A percentile compares a stretch with the other conserved stretches of the same genome.
Evolutionary conservation across 1,284 basidiomycete genomes (phyloP).

Genomic region (Cryptococcus deneoformans): DNA sequence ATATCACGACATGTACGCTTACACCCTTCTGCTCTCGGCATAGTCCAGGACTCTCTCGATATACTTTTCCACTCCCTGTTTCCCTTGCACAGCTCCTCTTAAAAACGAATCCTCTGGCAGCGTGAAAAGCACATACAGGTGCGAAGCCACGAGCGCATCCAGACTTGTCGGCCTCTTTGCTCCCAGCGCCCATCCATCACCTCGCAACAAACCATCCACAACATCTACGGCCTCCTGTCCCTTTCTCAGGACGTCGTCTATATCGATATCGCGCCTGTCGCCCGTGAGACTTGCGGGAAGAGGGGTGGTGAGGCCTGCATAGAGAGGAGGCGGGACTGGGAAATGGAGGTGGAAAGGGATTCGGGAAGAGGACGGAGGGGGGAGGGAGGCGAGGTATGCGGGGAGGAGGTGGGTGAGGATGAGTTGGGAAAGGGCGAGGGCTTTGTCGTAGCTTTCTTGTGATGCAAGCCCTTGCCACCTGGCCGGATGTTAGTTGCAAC

Average conservation of each 20-base stretch:
- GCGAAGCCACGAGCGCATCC: slow-evolving; percentile 45
- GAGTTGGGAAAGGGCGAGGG: slow-evolving; percentile 36
- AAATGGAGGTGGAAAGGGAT: slow-evolving; percentile 18
- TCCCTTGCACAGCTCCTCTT: slow-evolving; percentile 16
- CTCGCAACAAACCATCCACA: slow-evolving; percentile 14
- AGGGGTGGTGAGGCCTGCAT: slow-evolving; percentile 39
- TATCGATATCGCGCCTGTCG: slow-evolving; percentile 26
- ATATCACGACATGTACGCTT: no score
- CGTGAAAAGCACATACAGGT: slow-evolving; percentile 33
- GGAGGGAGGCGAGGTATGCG: slow-evolving; percentile 25
- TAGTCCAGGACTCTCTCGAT: slow-evolving; percentile 22
- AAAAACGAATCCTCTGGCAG: slow-evolving; percentile 18
- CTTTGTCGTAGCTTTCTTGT: slow-evolving; percentile 38
- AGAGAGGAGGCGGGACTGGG: slow-evolving; percentile 32
- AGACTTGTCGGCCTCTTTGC: slow-evolving; percentile 43
- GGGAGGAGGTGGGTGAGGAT: slow-evolving; percentile 30
- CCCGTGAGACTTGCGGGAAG: slow-evolving; percentile 42
- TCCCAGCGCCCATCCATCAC: slow-evolving; percentile 28
- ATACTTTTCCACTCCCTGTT: slow-evolving; percentile 23
- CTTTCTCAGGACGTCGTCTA: slow-evolving; percentile 14
- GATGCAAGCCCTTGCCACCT: slow-evolving; percentile 36
- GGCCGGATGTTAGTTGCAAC: not conserved
- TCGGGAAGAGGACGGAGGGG: not conserved
- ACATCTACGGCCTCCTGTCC: slow-evolving; percentile 32
- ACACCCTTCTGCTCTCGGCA: slow-evolving; percentile 52